Evolutionary conservation across 2,329 filamentous ascomycete genomes (phyloP).

Genomic region (Verticillium nonalfalfae): DNA sequence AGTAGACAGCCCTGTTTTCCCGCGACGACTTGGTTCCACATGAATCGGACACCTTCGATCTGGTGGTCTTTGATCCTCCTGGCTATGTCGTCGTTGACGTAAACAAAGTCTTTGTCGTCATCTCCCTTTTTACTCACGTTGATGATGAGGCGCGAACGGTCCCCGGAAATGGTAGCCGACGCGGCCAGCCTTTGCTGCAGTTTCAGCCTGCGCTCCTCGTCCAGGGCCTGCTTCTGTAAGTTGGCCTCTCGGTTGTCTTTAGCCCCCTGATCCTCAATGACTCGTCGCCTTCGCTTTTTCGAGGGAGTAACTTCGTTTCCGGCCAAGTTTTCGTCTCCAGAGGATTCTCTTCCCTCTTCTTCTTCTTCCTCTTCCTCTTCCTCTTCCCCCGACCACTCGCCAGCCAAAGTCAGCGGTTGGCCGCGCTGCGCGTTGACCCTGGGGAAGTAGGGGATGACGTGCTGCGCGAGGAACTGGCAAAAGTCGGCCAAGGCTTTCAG

Average conservation of each 20-base stretch:
- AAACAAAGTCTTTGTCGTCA: slow-evolving; percentile 54
- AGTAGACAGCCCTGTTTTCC: slow-evolving; percentile 70
- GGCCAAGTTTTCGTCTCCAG: slow-evolving; percentile 10
- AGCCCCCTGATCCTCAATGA: slow-evolving; percentile 38
- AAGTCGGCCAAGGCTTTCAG: slow-evolving; percentile 20
- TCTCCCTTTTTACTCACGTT: slow-evolving; percentile 59
- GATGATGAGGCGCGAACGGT: slow-evolving; percentile 51
- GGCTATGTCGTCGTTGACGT: slow-evolving; percentile 59
- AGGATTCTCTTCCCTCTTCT: slow-evolving; percentile 2
- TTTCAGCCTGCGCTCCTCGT: slow-evolving; percentile 46
- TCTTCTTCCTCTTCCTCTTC: too few relatives aligned
- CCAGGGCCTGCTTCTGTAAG: slow-evolving; percentile 32
- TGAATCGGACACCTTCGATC: slow-evolving; percentile 72
- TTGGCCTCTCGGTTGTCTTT: slow-evolving; percentile 50
- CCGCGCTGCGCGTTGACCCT: slow-evolving; percentile 2
- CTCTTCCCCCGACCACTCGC: slow-evolving; percentile 6
- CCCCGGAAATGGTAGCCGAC: slow-evolving; percentile 33
- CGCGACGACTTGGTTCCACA: slow-evolving; percentile 78
- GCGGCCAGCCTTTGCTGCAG: slow-evolving; percentile 38
- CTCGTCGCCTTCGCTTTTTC: slow-evolving; percentile 37
- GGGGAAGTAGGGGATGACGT: slow-evolving; percentile 7
- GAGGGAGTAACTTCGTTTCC: slow-evolving; percentile 21
- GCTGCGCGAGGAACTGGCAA: slow-evolving; percentile 16
- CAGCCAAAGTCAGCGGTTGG: not conserved
- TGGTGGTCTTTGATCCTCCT: slow-evolving; percentile 71